These are phyloP conservation scores for Fusarium annulatum DNA, from an alignment of 2,329 filamentous ascomycete genomes.

Conservation along the genomic window DNA sequence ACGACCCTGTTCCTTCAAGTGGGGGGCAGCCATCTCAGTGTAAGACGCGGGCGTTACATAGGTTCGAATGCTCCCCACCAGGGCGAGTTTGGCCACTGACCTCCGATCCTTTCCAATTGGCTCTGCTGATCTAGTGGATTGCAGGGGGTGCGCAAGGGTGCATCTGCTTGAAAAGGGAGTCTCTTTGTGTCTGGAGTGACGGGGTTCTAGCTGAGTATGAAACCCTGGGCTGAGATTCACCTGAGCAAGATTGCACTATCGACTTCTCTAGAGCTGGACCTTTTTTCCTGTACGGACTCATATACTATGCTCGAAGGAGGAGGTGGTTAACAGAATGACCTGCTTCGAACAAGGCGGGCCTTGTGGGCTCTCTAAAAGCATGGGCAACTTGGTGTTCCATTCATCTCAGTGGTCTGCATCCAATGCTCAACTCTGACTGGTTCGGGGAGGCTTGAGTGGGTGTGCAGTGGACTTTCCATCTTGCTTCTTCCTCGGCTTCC, in stretches of 20 bases:
- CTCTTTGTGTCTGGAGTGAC: neutral
- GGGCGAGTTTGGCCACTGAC: constrained; percentile 30
- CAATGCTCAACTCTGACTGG: constrained; percentile 11
- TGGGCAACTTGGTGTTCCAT: constrained; percentile 31
- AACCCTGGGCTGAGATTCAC: neutral
- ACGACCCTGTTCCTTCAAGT: constrained; percentile 26
- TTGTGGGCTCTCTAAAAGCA: constrained; percentile 28
- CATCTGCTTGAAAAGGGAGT: constrained; percentile 27
- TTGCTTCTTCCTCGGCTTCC: constrained; percentile 46
- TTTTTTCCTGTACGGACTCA: constrained; percentile 12
- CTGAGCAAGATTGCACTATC: neutral
- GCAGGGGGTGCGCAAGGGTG: constrained; percentile 23
- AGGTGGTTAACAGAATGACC: constrained; percentile 39
- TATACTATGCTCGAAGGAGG: constrained; percentile 42
- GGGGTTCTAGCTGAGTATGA: constrained; percentile 18
- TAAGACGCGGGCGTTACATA: constrained; percentile 33
- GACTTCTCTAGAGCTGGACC: constrained; percentile 4
- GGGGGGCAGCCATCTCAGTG: constrained; percentile 38
- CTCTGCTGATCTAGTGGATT: constrained; percentile 10
- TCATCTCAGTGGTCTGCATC: constrained; percentile 22
- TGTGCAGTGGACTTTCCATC: constrained; percentile 42
- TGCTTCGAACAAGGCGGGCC: constrained; percentile 34
- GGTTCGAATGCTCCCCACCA: constrained; percentile 29
- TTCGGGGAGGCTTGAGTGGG: constrained; percentile 30
- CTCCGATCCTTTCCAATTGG: constrained; percentile 28